These are phyloP conservation scores for Pseudogymnoascus destructans DNA, from an alignment of 2,329 filamentous ascomycete species.

Conservation along the genomic window DNA sequence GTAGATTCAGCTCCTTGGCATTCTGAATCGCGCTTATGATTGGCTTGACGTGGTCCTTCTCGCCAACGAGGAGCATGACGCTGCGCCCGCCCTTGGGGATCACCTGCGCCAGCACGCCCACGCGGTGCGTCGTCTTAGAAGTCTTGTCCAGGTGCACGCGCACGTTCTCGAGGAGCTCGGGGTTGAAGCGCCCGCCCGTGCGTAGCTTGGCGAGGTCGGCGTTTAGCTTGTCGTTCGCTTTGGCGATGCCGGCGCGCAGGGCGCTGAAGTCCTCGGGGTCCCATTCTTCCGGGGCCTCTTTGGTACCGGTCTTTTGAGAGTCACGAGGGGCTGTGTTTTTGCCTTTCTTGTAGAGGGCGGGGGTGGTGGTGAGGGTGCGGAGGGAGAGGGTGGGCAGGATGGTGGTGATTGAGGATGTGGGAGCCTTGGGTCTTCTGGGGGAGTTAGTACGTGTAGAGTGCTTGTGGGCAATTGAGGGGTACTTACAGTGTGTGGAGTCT, in stretches of 20 bases:
- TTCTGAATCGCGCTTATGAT: constrained; percentile 39
- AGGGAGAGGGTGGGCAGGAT: not conserved
- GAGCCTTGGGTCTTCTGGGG: not conserved
- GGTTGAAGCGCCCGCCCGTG: constrained; percentile 48
- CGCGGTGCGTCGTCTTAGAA: constrained; percentile 35
- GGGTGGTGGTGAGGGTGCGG: constrained; percentile 1
- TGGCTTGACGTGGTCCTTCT: constrained; percentile 47
- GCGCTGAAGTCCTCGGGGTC: constrained; percentile 49
- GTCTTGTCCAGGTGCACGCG: constrained; percentile 44
- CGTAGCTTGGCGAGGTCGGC: constrained; percentile 49
- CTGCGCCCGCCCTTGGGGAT: constrained; percentile 48
- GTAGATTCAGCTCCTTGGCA: constrained; percentile 35
- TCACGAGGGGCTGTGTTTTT: constrained; percentile 5
- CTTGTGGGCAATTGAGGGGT: not conserved
- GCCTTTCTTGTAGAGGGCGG: constrained; percentile 6
- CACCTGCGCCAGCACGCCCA: constrained; percentile 54
- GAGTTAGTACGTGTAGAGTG: not conserved
- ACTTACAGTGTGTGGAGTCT: not conserved
- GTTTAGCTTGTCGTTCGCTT: constrained; percentile 42
- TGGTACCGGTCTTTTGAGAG: constrained; percentile 7
- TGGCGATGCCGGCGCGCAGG: constrained; percentile 42
- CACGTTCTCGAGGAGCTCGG: constrained; percentile 45
- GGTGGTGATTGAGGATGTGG: not conserved
- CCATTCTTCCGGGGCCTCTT: not conserved
- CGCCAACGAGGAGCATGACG: constrained; percentile 49